Evolutionary conservation across 768 basidiomycete species (phyloP), one percentile per base, ranked within the genome.

Genomic region (Pluteus cervinus): DNA sequence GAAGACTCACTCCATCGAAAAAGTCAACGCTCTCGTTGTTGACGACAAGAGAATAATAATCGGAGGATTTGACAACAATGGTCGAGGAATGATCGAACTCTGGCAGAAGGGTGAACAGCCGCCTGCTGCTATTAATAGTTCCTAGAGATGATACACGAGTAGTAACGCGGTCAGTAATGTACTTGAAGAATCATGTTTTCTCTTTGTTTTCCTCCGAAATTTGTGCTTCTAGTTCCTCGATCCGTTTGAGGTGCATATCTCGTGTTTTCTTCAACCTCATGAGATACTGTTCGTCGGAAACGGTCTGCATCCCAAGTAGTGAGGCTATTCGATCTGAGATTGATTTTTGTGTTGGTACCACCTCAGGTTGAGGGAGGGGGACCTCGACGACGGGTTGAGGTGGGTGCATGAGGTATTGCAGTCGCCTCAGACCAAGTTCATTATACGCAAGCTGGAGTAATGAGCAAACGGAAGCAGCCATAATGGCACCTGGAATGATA

Each of bases 231-330:
- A 88, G 61, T 43, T 76, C 71, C 34, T 60, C 64, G 54, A 87
- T 86, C 40, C 71, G 68, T 41, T 58, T 62, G 44, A 79, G 50
- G 49, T 83, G 63, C 7, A 55, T 57, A 4, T 75, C 72, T 45
- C 83, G 68, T 32, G 79, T 69, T 36, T 60, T 62, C 52, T 71
- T 77, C 51, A 90, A 51, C 42, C 68, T 72, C 20, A 55, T 54
- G 36, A 89, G 46, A 46, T 87, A 87, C 43, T 84, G 81, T 33
- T 89, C 81, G 45, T 91, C 79, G 5, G 85, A 70, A 3, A 91
- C 51, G 35, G 62, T 68, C 23, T 60, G 63, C 15, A 86, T 52
- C 1, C 82, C 77, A 25, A 86, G 45, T 4, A 57, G 29, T 12
- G 46, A 48, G 41, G 79, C 46, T 3, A 80, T 42, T 7, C 64